Percentiles rank a stretch among this genome's conserved stretches.
Conservation (phyloP, 352 stramenopile species). For the Phytophthora pseudosyringae region DNA sequence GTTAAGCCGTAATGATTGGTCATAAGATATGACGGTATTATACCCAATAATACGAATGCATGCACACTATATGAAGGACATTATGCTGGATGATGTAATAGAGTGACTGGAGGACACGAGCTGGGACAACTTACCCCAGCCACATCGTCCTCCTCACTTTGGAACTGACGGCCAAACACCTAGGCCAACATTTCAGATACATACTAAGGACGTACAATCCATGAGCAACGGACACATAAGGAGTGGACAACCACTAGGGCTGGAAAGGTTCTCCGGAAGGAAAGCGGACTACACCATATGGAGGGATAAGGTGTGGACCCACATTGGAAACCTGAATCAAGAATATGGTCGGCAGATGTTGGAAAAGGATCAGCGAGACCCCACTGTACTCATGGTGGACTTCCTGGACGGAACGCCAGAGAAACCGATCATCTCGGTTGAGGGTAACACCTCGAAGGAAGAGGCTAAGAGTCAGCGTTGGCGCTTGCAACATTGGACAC, state of each 20-base stretch:
- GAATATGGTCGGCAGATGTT: neutral
- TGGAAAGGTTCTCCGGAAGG: neutral
- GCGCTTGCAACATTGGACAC: constrained; percentile 6
- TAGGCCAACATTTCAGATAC: neutral
- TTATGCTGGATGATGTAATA: too few species aligned
- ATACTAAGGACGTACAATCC: neutral
- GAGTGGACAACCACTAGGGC: neutral
- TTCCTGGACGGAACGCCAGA: constrained; percentile 7
- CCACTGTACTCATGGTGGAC: constrained; percentile 13
- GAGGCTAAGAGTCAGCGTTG: neutral
- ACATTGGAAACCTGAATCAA: constrained; percentile 8
- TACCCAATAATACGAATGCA: too few species aligned
- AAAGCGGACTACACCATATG: constrained; percentile 16
- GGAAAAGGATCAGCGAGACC: constrained; percentile 12
- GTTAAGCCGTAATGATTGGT: too few species aligned
- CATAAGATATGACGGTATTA: too few species aligned
- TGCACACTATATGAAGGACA: too few species aligned
- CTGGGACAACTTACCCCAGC: too few species aligned
- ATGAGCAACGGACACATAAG: neutral
- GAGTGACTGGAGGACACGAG: too few species aligned
- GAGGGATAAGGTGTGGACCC: constrained; percentile 15
- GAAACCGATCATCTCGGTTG: neutral
- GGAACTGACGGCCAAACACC: too few species aligned
- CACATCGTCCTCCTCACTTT: too few species aligned
- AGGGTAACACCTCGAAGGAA: neutral